Conservation (phyloP, 2,329 filamentous ascomycete genomes). For the Bipolaris victoriae region DNA sequence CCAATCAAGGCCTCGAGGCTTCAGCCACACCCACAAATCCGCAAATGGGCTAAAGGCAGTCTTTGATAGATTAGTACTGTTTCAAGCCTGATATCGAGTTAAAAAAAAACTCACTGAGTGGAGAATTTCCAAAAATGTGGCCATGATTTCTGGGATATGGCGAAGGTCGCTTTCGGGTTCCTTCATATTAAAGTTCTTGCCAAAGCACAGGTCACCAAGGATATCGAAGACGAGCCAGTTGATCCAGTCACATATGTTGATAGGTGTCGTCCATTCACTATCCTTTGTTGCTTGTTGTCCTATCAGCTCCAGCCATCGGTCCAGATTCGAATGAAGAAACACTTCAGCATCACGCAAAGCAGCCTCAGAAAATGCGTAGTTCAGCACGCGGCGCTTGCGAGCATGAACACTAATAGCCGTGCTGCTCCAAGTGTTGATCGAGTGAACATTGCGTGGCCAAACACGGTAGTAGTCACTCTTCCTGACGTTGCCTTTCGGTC, state of each 20-base stretch:
- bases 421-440: slow-evolving; percentile 46
- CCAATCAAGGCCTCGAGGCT: slow-evolving; percentile 31
- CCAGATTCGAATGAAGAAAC: slow-evolving; percentile 41
- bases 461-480: slow-evolving; percentile 54
- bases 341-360: slow-evolving; percentile 50
- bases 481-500: slow-evolving; percentile 52
- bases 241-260: slow-evolving; percentile 28
- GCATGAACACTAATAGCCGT: slow-evolving; percentile 44
- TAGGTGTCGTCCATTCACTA: slow-evolving; percentile 18
- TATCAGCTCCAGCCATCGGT: slow-evolving; percentile 32
- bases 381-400: slow-evolving; percentile 48
- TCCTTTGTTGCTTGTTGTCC: slow-evolving; percentile 13
- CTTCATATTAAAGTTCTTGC: slow-evolving; percentile 46
- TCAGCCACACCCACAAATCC: slow-evolving; percentile 29
- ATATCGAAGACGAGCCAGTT: slow-evolving; percentile 54
- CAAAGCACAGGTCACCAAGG: slow-evolving; percentile 53
- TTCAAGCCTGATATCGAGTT: neutral
- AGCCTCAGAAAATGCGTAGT: slow-evolving; percentile 51
- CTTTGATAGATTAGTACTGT: slow-evolving; percentile 1
- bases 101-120: slow-evolving; percentile 21
- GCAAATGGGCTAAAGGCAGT: slow-evolving; percentile 10
- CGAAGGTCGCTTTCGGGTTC: slow-evolving; percentile 27
- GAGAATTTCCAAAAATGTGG: slow-evolving; percentile 23
- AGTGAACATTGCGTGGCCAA: slow-evolving; percentile 46
- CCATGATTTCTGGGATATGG: slow-evolving; percentile 31